Percentiles rank a stretch among this genome's conserved stretches.
Conservation (phyloP, 2,329 filamentous ascomycete species). For the Trichoderma sp. region DNA sequence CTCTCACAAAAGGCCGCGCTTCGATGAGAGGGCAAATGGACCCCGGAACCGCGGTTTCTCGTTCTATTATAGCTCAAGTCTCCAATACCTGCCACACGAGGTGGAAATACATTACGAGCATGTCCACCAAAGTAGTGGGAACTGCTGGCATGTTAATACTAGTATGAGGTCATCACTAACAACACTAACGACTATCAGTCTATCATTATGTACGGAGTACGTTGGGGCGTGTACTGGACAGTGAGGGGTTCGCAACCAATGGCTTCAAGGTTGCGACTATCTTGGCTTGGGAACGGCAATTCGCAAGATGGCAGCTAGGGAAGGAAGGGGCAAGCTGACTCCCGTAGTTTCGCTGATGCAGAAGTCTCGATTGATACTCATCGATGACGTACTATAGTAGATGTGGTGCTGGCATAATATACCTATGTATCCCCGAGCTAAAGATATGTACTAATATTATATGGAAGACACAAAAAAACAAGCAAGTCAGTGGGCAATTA, state of each 20-base stretch:
- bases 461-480: not conserved
- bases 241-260: conserved; percentile 1
- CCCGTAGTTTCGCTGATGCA: not conserved
- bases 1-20: not conserved
- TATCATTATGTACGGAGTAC: not conserved
- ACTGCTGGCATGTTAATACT: not conserved
- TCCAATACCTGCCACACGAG: not conserved
- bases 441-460: not conserved
- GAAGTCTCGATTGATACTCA: not conserved
- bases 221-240: not conserved
- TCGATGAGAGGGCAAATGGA: not conserved
- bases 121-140: not conserved
- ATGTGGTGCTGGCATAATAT: not conserved
- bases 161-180: not conserved
- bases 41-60: not conserved
- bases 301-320: not conserved
- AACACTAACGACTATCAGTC: not conserved
- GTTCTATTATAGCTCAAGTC: not conserved
- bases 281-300: not conserved
- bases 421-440: not conserved
- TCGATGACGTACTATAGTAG: not conserved
- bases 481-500: not conserved
- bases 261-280: not conserved
- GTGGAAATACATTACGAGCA: not conserved
- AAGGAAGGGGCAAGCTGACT: not conserved